Base-by-base conservation (phyloP, 768 basidiomycete species). In the Piloderma croceum region DNA sequence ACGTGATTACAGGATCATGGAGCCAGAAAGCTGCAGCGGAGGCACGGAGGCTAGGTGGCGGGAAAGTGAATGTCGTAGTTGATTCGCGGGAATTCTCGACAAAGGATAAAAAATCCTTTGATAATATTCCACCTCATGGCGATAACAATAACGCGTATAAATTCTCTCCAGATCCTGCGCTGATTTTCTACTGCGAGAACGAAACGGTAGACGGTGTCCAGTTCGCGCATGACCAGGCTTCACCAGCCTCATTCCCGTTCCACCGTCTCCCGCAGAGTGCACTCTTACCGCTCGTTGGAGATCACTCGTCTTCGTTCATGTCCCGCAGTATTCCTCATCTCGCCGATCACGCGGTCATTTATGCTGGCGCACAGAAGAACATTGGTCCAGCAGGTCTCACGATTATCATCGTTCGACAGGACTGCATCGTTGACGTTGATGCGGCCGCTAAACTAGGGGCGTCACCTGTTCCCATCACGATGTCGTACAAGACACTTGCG, bases 121-220 rank as follows among this genome's bases (percentile, higher is more conserved):
- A 90, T 49, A 78, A 75, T 47, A 78, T 98, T 57, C 92, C 96
- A 7, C 66, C 79, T 9, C 79, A 77, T 57, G 63, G 69, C 39
- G 72, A 74, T 39, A n/a, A n/a, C n/a, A n/a, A n/a, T n/a, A n/a
- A n/a, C n/a, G n/a, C n/a, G n/a, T 98, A 85, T 74, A 58, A 63
- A 7, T 90, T 97, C 68, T 84, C 85, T 6, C 47, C 63, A n/a
- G 74, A 81, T 56, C 83, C 94, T 11, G 93, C 87, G 20, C 74
- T 93, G 50, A 82, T 97, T 44, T 98, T 94, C 68, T 98, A 96
- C 68, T 99, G 96, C 74, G 96, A 96, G 62, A 99, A 99, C 71
- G 96, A 99, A 70, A 99, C 96, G 11, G 86, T 98, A 43, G 84
- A 94, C 51, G 96, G 96, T 31, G 83, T 92, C 34, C 83, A 98